Conservation (phyloP, 805 yeast species). For the Schwanniomyces sp. region DNA sequence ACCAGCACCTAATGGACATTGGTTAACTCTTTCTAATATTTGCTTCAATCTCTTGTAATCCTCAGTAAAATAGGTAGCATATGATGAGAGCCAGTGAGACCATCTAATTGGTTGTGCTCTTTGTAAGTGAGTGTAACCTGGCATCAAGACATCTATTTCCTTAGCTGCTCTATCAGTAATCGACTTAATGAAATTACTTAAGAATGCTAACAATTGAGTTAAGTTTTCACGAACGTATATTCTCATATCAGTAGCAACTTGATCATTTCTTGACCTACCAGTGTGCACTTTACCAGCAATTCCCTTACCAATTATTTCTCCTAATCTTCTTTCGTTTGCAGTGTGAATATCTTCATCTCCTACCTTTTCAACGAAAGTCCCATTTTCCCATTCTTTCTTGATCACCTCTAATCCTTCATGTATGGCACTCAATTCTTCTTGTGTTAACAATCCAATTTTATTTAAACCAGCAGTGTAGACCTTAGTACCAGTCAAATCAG, state of each 20-base stretch:
- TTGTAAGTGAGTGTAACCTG: constrained; percentile 98
- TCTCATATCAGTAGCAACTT: constrained; percentile 99
- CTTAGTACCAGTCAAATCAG: constrained; percentile 90
- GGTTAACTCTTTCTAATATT: constrained; percentile 77
- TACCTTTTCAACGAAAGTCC: constrained; percentile 66
- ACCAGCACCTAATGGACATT: constrained; percentile 93
- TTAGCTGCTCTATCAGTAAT: constrained; percentile 73
- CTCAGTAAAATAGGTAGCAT: constrained; percentile 91
- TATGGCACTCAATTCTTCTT: constrained; percentile 73
- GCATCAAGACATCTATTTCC: constrained; percentile 94
- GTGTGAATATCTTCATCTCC: constrained; percentile 99
- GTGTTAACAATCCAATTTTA: constrained; percentile 72
- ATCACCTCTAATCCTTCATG: constrained; percentile 78
- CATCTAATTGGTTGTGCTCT: constrained; percentile 99
- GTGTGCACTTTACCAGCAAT: constrained; percentile 98
- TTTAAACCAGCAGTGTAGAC: constrained; percentile 87
- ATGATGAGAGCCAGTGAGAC: constrained; percentile 95
- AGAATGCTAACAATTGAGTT: constrained; percentile 54
- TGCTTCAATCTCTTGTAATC: constrained; percentile 85
- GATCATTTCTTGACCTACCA: constrained; percentile 98
- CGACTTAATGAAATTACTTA: constrained; percentile 63
- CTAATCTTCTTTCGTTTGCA: constrained; percentile 96
- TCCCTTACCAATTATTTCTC: constrained; percentile 89
- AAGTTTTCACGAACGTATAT: constrained; percentile 83
- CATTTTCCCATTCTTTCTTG: constrained; percentile 77